phyloP scores from a whole-genome alignment of 1,284 basidiomycete genomes.

The Marasmius tenuissimus region DNA sequence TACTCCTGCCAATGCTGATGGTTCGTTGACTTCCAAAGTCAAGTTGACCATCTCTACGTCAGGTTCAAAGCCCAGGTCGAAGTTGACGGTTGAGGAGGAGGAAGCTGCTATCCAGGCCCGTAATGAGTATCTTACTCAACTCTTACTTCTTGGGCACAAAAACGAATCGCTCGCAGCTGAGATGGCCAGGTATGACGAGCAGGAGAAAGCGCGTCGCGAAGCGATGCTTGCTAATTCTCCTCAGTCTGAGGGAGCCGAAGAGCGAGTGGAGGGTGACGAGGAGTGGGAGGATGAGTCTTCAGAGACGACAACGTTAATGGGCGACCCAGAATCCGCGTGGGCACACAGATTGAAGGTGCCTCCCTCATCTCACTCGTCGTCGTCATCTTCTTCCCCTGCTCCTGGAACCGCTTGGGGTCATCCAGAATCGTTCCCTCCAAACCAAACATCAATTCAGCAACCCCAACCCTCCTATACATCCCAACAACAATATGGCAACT shows the following conservation, averaged over 20 bases:
- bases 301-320: background rate
- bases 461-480: constrained; percentile 26
- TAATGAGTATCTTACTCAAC: background rate
- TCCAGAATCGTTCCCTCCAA: constrained; percentile 9
- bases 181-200: constrained; percentile 1
- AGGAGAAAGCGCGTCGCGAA: background rate
- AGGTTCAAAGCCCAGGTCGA: background rate
- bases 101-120: background rate
- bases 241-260: background rate
- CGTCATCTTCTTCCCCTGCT: constrained; percentile 17
- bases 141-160: background rate
- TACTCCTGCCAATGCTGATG: constrained; percentile 1
- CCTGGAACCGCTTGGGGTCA: constrained; percentile 10
- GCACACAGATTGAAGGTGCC: background rate
- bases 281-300: background rate
- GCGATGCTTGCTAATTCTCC: background rate
- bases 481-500: constrained; percentile 6
- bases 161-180: background rate
- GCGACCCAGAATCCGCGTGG: background rate
- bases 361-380: background rate
- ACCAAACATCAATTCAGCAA: constrained; percentile 35
- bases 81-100: background rate
- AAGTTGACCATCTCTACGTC: background rate
- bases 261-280: background rate
- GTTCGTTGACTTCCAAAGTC: background rate